These are phyloP conservation scores for Fimicolochytrium jonesii DNA, from an alignment of 192 early-diverging fungal genomes.

Conservation along the genomic window DNA sequence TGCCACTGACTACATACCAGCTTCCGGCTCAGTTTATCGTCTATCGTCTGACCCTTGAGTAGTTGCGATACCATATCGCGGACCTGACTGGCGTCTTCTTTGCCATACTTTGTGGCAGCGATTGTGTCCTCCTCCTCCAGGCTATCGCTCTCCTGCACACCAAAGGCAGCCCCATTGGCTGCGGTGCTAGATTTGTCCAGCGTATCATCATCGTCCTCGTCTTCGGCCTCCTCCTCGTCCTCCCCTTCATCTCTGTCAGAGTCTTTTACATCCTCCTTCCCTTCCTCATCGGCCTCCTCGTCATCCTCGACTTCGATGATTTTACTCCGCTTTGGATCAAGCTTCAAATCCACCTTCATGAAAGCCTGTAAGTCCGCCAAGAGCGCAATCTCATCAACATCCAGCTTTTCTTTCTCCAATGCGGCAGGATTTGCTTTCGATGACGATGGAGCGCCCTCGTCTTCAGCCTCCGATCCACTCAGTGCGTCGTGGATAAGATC, in stretches of 20 bases:
- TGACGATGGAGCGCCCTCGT: neutral
- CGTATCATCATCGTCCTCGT: conserved; percentile 11
- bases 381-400: conserved; percentile 24
- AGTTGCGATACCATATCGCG: conserved; percentile 32
- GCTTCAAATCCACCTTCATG: conserved; percentile 29
- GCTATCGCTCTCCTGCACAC: conserved; percentile 13
- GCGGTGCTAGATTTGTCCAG: conserved; percentile 7
- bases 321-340: conserved; percentile 27
- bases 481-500: conserved; percentile 53
- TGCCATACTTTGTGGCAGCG: conserved; percentile 18
- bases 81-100: conserved; percentile 24
- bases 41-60: conserved; percentile 21
- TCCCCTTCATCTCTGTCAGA: conserved; percentile 14
- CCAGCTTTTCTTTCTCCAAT: conserved; percentile 14
- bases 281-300: conserved; percentile 29
- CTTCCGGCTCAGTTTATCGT: conserved; percentile 26
- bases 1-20: neutral
- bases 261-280: conserved; percentile 13
- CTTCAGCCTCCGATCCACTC: conserved; percentile 40
- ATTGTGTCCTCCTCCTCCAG: conserved; percentile 28
- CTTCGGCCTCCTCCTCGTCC: conserved; percentile 13
- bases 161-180: conserved; percentile 8
- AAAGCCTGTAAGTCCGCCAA: conserved; percentile 36
- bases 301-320: conserved; percentile 33
- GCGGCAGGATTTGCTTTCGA: conserved; percentile 20